phyloP scores from a whole-genome alignment of 177 flowering plant species.

The Vitis hybrid region DNA sequence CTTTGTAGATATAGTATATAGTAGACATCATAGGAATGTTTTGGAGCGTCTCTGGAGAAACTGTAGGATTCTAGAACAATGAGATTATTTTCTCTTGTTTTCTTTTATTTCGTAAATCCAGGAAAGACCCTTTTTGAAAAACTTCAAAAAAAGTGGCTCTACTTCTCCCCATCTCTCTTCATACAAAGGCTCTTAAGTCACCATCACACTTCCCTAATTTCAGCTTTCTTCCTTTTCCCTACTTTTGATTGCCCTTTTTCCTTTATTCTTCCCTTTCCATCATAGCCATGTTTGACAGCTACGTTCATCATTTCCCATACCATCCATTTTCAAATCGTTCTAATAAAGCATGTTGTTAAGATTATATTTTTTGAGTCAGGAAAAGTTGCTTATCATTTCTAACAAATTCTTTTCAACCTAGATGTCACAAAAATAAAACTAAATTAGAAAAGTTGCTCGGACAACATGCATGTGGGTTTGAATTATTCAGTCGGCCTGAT shows the following conservation, averaged over 20 bases:
- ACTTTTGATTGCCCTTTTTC: slow-evolving; percentile 7
- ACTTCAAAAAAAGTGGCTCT: not conserved
- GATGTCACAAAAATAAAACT: no score
- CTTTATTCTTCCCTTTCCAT: slow-evolving; percentile 17
- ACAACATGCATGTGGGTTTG: no score
- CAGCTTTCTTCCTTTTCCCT: slow-evolving; percentile 1
- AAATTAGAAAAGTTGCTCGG: no score
- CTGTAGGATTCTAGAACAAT: no score
- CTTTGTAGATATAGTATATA: not conserved
- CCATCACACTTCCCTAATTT: slow-evolving; percentile 18
- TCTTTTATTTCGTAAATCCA: slow-evolving; percentile 6
- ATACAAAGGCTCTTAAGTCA: slow-evolving; percentile 11
- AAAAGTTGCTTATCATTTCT: no score
- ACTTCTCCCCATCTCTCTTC: slow-evolving; percentile 8
- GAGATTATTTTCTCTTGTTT: not conserved
- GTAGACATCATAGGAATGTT: not conserved
- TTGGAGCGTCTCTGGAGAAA: not conserved
- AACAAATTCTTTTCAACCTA: no score
- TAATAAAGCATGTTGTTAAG: no score
- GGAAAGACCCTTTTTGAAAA: slow-evolving; percentile 14
- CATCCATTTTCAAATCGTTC: slow-evolving; percentile 2
- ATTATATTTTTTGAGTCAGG: no score
- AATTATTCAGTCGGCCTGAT: no score
- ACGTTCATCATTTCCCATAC: slow-evolving; percentile 19
- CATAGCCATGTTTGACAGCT: slow-evolving; percentile 26